Evolutionary conservation across 2,329 filamentous ascomycete genomes (phyloP).

Genomic region (Colletotrichum horii): DNA sequence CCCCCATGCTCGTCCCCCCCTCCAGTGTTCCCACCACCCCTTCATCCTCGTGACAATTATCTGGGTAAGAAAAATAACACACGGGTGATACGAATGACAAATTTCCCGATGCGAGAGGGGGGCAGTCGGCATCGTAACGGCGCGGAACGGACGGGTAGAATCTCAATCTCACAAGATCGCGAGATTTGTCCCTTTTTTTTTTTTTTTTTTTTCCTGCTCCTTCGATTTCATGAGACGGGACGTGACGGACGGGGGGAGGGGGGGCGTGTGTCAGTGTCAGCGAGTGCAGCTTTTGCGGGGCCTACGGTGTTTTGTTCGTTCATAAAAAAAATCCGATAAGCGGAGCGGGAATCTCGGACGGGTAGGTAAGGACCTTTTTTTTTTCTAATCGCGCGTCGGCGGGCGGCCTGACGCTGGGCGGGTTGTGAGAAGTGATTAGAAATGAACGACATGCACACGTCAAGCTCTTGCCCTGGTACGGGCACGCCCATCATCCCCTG

Average conservation of each 20-base stretch:
- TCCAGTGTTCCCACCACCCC: neutral
- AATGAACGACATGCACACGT: neutral
- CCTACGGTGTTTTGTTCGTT: neutral
- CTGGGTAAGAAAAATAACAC: neutral
- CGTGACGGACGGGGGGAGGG: neutral
- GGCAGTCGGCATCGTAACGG: neutral
- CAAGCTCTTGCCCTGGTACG: neutral
- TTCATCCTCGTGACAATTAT: neutral
- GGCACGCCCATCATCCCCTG: neutral
- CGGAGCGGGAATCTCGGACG: neutral
- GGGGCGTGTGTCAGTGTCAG: neutral
- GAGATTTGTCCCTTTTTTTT: neutral
- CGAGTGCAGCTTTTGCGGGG: neutral
- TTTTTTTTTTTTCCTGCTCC: neutral
- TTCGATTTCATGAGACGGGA: neutral
- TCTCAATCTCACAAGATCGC: neutral
- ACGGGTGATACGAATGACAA: neutral
- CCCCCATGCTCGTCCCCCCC: neutral
- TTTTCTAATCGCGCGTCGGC: neutral
- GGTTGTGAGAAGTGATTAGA: constrained; percentile 1
- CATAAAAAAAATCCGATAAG: neutral
- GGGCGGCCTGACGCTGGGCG: neutral
- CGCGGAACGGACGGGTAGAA: neutral
- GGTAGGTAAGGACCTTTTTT: neutral
- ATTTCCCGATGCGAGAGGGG: neutral